A percentile compares a stretch with the other conserved stretches of the same genome.
Conservation (phyloP, 1,284 basidiomycete species). For the Rhodotorula glutinis region DNA sequence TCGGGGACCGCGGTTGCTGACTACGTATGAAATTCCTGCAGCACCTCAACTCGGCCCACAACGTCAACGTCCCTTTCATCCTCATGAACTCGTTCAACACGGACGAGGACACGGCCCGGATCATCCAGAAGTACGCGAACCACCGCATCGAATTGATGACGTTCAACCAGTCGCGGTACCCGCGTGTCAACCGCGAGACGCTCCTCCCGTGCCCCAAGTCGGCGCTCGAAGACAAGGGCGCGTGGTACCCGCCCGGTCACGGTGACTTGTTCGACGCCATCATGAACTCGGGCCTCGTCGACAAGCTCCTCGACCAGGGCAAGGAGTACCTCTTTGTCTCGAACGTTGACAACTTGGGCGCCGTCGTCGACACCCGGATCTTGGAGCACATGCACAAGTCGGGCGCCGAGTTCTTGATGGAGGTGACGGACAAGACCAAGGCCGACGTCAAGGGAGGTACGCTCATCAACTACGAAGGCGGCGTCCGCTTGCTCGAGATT, state of each 20-base stretch:
- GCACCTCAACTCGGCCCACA: slow-evolving; percentile 61
- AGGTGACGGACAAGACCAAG: slow-evolving; percentile 99
- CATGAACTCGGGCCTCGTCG: slow-evolving; percentile 91
- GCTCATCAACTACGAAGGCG: slow-evolving; percentile 64
- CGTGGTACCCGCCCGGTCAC: slow-evolving; percentile 99
- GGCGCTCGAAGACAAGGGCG: slow-evolving; percentile 85
- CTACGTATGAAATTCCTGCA: slow-evolving; percentile 27
- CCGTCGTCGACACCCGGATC: slow-evolving; percentile 84
- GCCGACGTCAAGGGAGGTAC: slow-evolving; percentile 99
- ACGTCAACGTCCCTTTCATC: slow-evolving; percentile 87
- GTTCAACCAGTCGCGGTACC: slow-evolving; percentile 95
- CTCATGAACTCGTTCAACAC: slow-evolving; percentile 99
- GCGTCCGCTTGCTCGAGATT: slow-evolving; percentile 91
- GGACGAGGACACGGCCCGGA: slow-evolving; percentile 86
- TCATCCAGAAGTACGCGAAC: slow-evolving; percentile 99
- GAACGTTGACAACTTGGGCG: slow-evolving; percentile 98
- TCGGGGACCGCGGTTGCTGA: neutral
- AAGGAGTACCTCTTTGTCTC: slow-evolving; percentile 99
- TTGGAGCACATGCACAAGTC: slow-evolving; percentile 70
- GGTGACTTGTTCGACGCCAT: slow-evolving; percentile 94
- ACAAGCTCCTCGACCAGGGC: slow-evolving; percentile 89
- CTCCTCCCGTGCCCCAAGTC: slow-evolving; percentile 83
- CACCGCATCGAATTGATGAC: slow-evolving; percentile 86
- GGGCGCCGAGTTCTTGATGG: slow-evolving; percentile 73
- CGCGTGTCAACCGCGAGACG: slow-evolving; percentile 93